A percentile compares a stretch with the other conserved stretches of the same genome.
These are phyloP conservation scores for Fusarium sp. DNA, from an alignment of 2,329 filamentous ascomycete species.

Conservation along the genomic window DNA sequence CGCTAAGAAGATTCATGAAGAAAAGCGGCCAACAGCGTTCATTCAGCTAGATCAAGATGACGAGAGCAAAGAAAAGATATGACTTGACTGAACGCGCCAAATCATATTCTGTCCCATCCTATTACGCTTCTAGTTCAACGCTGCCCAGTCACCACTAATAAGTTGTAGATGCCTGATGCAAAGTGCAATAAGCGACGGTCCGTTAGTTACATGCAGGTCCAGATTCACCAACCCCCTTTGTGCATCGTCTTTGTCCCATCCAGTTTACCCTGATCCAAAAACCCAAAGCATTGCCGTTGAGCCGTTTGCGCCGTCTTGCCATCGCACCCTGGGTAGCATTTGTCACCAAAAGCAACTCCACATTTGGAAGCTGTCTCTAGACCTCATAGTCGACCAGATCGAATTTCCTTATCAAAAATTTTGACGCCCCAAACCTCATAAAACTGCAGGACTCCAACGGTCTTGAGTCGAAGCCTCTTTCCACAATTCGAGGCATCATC, in stretches of 20 bases:
- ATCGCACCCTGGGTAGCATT: background rate
- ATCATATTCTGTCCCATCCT: background rate
- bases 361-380: background rate
- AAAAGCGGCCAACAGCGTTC: no score
- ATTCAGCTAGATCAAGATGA: background rate
- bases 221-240: background rate
- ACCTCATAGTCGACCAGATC: slow-evolving; percentile 47
- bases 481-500: slow-evolving; percentile 46
- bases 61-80: background rate
- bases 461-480: slow-evolving; percentile 49
- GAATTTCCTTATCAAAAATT: slow-evolving; percentile 69
- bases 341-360: slow-evolving; percentile 8
- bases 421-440: slow-evolving; percentile 58
- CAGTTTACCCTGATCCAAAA: slow-evolving; percentile 8
- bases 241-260: background rate
- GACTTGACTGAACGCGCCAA: background rate
- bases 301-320: slow-evolving; percentile 17
- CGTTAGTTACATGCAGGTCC: background rate
- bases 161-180: background rate
- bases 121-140: background rate
- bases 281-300: background rate
- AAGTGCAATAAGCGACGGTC: background rate
- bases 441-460: slow-evolving; percentile 50
- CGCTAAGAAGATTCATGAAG: background rate
- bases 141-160: background rate